These are phyloP conservation scores for Candida ulmi DNA, from an alignment of 805 yeast genomes.

Conservation along the genomic window DNA sequence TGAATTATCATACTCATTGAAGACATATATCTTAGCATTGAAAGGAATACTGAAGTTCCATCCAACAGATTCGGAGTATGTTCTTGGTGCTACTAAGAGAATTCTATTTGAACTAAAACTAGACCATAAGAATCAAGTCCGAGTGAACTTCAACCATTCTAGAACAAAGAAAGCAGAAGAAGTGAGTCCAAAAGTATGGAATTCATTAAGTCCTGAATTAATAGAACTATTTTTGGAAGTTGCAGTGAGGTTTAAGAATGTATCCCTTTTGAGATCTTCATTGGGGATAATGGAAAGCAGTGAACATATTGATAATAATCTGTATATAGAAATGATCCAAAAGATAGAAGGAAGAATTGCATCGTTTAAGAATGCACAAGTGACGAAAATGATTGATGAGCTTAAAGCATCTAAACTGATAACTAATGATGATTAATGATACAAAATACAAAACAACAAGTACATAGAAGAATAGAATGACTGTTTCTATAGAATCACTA, in stretches of 20 bases:
- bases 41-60: slow-evolving; percentile 4
- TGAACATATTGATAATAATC: background rate
- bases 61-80: background rate
- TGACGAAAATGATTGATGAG: background rate
- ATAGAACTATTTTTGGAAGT: background rate
- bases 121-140: background rate
- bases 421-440: background rate
- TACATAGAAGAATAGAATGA: too few species aligned
- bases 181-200: background rate
- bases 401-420: background rate
- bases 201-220: background rate
- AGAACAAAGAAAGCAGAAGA: background rate
- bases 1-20: slow-evolving; percentile 3
- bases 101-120: slow-evolving; percentile 1
- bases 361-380: background rate
- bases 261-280: background rate
- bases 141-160: background rate
- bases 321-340: background rate
- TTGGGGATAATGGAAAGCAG: background rate
- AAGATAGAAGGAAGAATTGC: background rate
- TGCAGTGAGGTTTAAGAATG: background rate
- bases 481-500: too few species aligned
- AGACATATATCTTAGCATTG: slow-evolving; percentile 2
- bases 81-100: slow-evolving; percentile 4
- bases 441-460: too few species aligned